A percentile compares a stretch with the other conserved stretches of the same genome.
These are phyloP conservation scores for Phytomonas serpens DNA, from an alignment of 208 protist genomes.

Conservation along the genomic window DNA sequence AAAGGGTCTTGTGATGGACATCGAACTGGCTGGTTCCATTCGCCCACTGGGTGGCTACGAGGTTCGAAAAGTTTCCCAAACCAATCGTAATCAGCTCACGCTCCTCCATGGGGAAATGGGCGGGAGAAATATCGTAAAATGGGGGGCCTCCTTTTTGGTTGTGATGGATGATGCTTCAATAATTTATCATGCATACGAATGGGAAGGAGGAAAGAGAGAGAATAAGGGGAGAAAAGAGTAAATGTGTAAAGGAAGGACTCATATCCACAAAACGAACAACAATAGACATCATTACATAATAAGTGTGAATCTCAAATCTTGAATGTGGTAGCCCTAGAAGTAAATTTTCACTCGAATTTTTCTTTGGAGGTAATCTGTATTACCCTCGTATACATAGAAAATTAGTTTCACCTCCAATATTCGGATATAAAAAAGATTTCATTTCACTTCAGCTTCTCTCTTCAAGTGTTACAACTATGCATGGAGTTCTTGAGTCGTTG, in stretches of 20 bases:
- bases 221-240: conserved; percentile 1
- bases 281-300: neutral
- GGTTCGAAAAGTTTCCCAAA: conserved; percentile 79
- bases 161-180: neutral
- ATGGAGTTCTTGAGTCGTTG: neutral
- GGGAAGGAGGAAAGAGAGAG: conserved; percentile 10
- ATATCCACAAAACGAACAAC: neutral
- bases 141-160: neutral
- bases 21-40: conserved; percentile 76
- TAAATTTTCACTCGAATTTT: too few species aligned
- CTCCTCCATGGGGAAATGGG: conserved; percentile 18
- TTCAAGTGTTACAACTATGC: neutral
- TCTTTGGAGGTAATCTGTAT: neutral
- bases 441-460: neutral
- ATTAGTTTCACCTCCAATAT: neutral
- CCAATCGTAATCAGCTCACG: conserved; percentile 69
- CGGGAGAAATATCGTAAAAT: neutral
- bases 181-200: conserved; percentile 14
- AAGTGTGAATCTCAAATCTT: too few species aligned
- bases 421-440: neutral
- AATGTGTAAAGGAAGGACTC: neutral
- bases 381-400: neutral
- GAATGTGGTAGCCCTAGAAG: too few species aligned
- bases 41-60: conserved; percentile 81
- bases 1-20: conserved; percentile 54